Evolutionary conservation across 2,329 filamentous ascomycete genomes (phyloP).

Genomic region (Biscogniauxia sp.): DNA sequence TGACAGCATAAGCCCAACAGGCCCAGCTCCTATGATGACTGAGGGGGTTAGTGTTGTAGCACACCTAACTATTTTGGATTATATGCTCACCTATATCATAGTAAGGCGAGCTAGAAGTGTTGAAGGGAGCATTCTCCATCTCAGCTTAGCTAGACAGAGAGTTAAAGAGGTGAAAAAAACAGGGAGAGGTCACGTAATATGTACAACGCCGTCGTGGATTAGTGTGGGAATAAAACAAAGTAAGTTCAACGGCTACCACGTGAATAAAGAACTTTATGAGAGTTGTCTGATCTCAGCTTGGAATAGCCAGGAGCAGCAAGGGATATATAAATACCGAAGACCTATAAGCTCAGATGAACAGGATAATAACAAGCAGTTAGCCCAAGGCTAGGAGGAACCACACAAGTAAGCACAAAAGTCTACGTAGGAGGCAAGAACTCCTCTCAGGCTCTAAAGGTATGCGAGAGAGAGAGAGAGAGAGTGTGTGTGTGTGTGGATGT

Average conservation of each 20-base stretch:
- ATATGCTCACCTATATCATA: slow-evolving; percentile 45
- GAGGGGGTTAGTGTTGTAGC: slow-evolving; percentile 30
- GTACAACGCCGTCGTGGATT: neutral
- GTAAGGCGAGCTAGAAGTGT: slow-evolving; percentile 19
- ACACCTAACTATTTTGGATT: neutral
- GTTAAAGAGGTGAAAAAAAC: slow-evolving; percentile 2
- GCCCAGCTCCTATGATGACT: slow-evolving; percentile 88
- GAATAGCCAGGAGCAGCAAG: neutral
- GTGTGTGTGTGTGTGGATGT: too few relatives aligned
- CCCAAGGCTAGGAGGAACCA: too few relatives aligned
- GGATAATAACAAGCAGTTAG: neutral
- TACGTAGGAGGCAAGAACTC: too few relatives aligned
- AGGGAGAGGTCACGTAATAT: neutral
- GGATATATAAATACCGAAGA: neutral
- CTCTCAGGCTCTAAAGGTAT: too few relatives aligned
- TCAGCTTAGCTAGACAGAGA: neutral
- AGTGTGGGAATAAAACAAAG: neutral
- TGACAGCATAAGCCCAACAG: slow-evolving; percentile 82
- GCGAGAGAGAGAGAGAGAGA: too few relatives aligned
- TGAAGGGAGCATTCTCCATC: slow-evolving; percentile 25
- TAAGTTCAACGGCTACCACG: neutral
- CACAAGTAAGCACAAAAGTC: too few relatives aligned
- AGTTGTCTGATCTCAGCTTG: neutral
- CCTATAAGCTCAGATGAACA: neutral
- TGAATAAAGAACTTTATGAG: neutral